These are phyloP conservation scores for Prorocentrum cordatum DNA, from an alignment of 169 alveolate genomes.

Conservation along the genomic window DNA sequence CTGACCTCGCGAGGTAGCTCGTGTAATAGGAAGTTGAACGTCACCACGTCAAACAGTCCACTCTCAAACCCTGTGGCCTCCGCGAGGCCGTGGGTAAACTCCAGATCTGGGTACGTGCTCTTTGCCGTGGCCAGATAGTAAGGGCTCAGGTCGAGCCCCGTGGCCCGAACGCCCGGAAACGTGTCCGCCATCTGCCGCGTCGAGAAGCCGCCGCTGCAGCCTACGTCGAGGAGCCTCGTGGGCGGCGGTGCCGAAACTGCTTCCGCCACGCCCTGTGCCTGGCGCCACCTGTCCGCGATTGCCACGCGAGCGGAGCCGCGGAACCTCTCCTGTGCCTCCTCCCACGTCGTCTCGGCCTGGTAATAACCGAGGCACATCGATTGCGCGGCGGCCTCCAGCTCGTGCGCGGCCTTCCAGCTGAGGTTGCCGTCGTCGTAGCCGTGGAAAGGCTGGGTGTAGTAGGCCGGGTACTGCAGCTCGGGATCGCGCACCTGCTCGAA, in stretches of 20 bases:
- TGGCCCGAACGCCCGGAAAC: background rate
- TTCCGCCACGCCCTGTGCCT: background rate
- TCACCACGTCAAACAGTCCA: background rate
- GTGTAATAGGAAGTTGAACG: slow-evolving; percentile 7
- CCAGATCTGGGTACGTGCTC: background rate
- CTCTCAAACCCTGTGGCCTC: background rate
- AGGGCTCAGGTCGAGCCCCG: slow-evolving; percentile 18
- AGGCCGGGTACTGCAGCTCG: slow-evolving; percentile 9
- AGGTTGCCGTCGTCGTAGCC: slow-evolving; percentile 63
- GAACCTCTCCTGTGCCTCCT: slow-evolving; percentile 45
- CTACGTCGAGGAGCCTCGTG: background rate
- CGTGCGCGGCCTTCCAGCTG: slow-evolving; percentile 56
- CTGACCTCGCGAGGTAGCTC: slow-evolving; percentile 1
- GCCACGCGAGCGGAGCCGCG: slow-evolving; percentile 14
- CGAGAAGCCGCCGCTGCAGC: slow-evolving; percentile 45
- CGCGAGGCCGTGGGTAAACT: slow-evolving; percentile 9
- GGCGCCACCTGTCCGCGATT: background rate
- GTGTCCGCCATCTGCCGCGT: slow-evolving; percentile 4
- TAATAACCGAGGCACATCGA: slow-evolving; percentile 25
- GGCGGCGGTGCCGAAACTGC: background rate
- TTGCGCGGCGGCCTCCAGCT: slow-evolving; percentile 37
- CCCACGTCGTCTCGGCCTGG: background rate
- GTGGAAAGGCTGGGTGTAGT: slow-evolving; percentile 40
- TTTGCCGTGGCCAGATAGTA: background rate
- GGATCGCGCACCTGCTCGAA: background rate